Evolutionary conservation across 1,284 basidiomycete genomes (phyloP).

Genomic region (Pterulicium gracile): DNA sequence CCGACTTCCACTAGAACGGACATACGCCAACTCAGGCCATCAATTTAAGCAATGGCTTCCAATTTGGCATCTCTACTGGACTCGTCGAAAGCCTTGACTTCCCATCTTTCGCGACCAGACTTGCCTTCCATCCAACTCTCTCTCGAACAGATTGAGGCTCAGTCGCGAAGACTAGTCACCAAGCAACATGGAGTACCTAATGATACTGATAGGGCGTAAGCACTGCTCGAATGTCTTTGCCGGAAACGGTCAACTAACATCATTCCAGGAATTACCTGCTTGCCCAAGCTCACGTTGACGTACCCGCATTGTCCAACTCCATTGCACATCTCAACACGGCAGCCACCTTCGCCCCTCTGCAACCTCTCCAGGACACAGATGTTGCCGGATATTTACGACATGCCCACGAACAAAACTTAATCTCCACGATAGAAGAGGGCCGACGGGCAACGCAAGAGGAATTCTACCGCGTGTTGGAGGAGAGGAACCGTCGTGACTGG

Average conservation of each 20-base stretch:
- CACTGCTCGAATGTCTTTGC: conserved; percentile 11
- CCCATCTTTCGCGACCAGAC: conserved; percentile 66
- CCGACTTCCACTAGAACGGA: too few species aligned
- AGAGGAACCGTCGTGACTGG: conserved; percentile 75
- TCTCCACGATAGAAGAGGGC: conserved; percentile 88
- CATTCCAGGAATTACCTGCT: conserved; percentile 65
- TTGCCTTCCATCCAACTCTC: conserved; percentile 81
- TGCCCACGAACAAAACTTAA: conserved; percentile 89
- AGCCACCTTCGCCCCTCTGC: conserved; percentile 81
- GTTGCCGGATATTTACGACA: conserved; percentile 83
- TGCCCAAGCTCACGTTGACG: conserved; percentile 86
- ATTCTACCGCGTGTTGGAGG: conserved; percentile 75
- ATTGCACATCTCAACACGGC: conserved; percentile 77
- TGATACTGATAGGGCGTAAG: conserved; percentile 69
- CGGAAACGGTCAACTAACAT: conserved; percentile 6
- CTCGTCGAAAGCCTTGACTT: conserved; percentile 62
- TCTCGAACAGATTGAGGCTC: conserved; percentile 86
- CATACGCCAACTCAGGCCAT: too few species aligned
- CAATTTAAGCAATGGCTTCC: conserved; percentile 23
- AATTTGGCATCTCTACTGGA: conserved; percentile 65
- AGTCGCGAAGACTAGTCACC: conserved; percentile 71
- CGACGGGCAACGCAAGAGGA: conserved; percentile 78
- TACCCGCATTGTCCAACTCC: conserved; percentile 65
- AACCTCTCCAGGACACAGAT: conserved; percentile 85
- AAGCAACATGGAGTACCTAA: conserved; percentile 51